Evolutionary conservation across 2,329 filamentous ascomycete genomes (phyloP).

Genomic region (Knoxdaviesia capensis): DNA sequence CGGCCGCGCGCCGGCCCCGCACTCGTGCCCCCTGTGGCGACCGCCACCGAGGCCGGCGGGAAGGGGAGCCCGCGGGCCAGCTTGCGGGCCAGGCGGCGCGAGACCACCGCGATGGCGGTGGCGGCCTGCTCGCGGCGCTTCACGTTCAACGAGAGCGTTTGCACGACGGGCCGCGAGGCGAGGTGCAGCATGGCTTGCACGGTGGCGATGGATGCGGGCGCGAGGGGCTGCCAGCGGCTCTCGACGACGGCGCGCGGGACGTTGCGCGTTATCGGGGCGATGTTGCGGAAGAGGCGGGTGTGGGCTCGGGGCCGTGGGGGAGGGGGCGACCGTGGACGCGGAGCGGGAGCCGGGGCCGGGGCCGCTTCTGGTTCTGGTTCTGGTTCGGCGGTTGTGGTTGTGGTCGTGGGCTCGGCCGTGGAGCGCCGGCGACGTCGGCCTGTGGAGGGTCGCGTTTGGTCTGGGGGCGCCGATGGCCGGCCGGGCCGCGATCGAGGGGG

Average conservation of each 20-base stretch:
- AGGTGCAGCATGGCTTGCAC: constrained; percentile 35
- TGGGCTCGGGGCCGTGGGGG: no score
- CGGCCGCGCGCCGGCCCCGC: constrained; percentile 4
- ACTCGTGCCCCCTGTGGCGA: constrained; percentile 1
- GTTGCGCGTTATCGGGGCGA: constrained; percentile 27
- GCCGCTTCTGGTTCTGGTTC: no score
- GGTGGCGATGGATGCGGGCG: constrained; percentile 29
- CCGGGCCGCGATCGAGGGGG: no score
- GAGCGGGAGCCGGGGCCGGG: no score
- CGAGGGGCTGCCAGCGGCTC: constrained; percentile 44
- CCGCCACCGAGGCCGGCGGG: constrained; percentile 26
- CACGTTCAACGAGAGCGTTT: constrained; percentile 28
- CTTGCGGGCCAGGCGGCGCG: constrained; percentile 34
- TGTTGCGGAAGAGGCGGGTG: constrained; percentile 8
- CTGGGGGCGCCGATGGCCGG: no score
- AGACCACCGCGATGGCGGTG: constrained; percentile 31
- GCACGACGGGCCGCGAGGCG: constrained; percentile 40
- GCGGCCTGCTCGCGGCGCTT: constrained; percentile 31
- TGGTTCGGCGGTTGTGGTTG: no score
- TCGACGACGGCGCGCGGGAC: constrained; percentile 43
- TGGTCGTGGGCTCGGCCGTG: no score
- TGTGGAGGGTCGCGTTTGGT: no score
- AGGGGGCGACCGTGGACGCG: no score
- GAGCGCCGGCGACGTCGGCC: no score
- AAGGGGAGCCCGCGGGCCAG: constrained; percentile 44